Evolutionary conservation across 257 asterid species (phyloP).

Genomic region (Coffea canephora): DNA sequence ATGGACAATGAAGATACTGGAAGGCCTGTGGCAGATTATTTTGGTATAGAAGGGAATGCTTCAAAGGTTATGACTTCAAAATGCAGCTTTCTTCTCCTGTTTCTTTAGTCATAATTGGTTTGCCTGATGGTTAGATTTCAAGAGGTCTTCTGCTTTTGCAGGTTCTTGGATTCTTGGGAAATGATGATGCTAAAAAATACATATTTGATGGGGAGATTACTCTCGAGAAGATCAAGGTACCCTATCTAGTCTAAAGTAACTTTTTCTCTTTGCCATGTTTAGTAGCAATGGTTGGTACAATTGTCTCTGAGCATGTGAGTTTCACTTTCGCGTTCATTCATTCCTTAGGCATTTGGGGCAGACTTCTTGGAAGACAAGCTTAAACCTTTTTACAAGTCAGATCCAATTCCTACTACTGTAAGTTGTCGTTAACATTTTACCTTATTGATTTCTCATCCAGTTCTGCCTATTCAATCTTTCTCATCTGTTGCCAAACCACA

Average conservation of each 20-base stretch:
- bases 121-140: slow-evolving; percentile 14
- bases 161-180: slow-evolving; percentile 68
- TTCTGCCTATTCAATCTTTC: slow-evolving; percentile 7
- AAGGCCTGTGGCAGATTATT: slow-evolving; percentile 82
- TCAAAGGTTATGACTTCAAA: slow-evolving; percentile 45
- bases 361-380: slow-evolving; percentile 70
- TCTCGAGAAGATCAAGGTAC: slow-evolving; percentile 72
- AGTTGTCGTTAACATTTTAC: slow-evolving; percentile 26
- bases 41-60: slow-evolving; percentile 70
- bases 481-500: neutral
- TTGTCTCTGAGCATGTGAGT: neutral
- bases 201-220: slow-evolving; percentile 56
- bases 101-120: slow-evolving; percentile 5
- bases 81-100: neutral
- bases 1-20: slow-evolving; percentile 80
- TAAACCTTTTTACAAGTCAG: slow-evolving; percentile 82
- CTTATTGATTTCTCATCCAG: slow-evolving; percentile 16
- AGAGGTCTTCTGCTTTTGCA: slow-evolving; percentile 27
- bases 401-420: slow-evolving; percentile 78
- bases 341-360: slow-evolving; percentile 62
- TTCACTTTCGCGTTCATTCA: slow-evolving; percentile 11
- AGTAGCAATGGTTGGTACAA: neutral
- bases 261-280: neutral
- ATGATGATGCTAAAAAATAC: slow-evolving; percentile 61
- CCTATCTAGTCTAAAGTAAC: neutral